Conservation (phyloP, 768 basidiomycete species). For the Lyophyllum shimeji region DNA sequence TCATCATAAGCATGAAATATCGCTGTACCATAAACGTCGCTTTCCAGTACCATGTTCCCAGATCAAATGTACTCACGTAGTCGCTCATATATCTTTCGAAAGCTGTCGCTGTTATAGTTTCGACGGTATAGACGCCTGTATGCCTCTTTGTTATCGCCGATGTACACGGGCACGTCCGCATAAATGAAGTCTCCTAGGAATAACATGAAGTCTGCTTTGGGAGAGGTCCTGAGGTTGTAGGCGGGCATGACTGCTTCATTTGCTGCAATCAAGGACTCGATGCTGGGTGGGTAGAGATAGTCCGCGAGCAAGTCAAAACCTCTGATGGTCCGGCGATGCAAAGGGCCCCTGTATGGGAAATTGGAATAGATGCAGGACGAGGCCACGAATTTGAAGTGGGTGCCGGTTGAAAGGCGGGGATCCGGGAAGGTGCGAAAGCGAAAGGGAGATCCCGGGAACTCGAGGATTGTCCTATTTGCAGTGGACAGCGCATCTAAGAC, state of each 20-base stretch:
- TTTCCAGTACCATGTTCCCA: background rate
- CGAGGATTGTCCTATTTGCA: constrained; percentile 44
- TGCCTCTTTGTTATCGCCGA: constrained; percentile 54
- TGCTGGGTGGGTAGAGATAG: constrained; percentile 40
- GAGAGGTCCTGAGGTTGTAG: background rate
- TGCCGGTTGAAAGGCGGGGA: constrained; percentile 49
- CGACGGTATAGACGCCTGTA: constrained; percentile 69
- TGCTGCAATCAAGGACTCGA: constrained; percentile 4
- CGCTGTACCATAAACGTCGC: constrained; percentile 53
- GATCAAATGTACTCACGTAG: constrained; percentile 50
- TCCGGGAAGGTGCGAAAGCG: constrained; percentile 77
- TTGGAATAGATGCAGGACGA: constrained; percentile 69
- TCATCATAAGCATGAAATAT: constrained; percentile 73
- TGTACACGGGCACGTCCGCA: constrained; percentile 66
- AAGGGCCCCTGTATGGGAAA: constrained; percentile 67
- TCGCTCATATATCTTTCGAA: constrained; percentile 65
- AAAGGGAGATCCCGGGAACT: constrained; percentile 51
- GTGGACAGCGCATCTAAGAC: constrained; percentile 43
- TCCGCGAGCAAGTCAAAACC: constrained; percentile 66
- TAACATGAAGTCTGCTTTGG: constrained; percentile 57
- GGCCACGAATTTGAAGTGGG: constrained; percentile 67
- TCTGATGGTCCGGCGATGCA: constrained; percentile 49
- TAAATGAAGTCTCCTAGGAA: constrained; percentile 80
- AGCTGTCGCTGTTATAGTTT: constrained; percentile 63
- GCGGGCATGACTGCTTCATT: background rate